Percentiles rank a stretch among this genome's conserved stretches.
Evolutionary conservation across 345 rosid species (phyloP).

Genomic region (Laguncularia racemosa): DNA sequence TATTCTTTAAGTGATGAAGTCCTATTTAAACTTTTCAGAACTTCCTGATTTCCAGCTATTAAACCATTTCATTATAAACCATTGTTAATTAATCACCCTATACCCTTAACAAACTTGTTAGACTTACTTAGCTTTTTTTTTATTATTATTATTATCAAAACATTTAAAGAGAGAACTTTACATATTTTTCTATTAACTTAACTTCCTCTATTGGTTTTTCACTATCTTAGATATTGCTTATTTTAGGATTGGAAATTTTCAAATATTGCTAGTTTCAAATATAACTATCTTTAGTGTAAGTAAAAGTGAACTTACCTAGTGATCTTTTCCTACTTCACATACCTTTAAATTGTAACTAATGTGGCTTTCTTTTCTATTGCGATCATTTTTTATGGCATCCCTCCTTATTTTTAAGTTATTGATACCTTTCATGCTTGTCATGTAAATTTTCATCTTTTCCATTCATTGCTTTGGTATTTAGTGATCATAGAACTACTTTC

Average conservation of each 20-base stretch:
- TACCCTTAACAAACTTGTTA: too few species aligned
- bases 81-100: too few species aligned
- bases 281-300: slow-evolving; percentile 95
- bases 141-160: too few species aligned
- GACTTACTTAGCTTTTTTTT: too few species aligned
- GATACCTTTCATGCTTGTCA: slow-evolving; percentile 93
- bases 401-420: slow-evolving; percentile 90
- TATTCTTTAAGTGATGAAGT: too few species aligned
- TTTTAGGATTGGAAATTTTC: slow-evolving; percentile 96
- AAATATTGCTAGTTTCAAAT: slow-evolving; percentile 96
- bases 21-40: too few species aligned
- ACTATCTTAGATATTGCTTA: slow-evolving; percentile 70
- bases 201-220: too few species aligned
- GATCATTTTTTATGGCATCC: slow-evolving; percentile 97
- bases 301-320: slow-evolving; percentile 10
- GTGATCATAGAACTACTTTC: too few species aligned
- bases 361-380: slow-evolving; percentile 15
- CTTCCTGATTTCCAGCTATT: too few species aligned
- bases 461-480: background rate
- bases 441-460: slow-evolving; percentile 41
- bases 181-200: too few species aligned
- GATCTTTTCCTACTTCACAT: slow-evolving; percentile 7
- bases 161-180: too few species aligned
- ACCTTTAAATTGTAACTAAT: slow-evolving; percentile 9
- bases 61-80: too few species aligned